Evolutionary conservation across 1,284 basidiomycete genomes (phyloP), one percentile per base, ranked within the genome.

Genomic region (Termitomyces sp.): DNA sequence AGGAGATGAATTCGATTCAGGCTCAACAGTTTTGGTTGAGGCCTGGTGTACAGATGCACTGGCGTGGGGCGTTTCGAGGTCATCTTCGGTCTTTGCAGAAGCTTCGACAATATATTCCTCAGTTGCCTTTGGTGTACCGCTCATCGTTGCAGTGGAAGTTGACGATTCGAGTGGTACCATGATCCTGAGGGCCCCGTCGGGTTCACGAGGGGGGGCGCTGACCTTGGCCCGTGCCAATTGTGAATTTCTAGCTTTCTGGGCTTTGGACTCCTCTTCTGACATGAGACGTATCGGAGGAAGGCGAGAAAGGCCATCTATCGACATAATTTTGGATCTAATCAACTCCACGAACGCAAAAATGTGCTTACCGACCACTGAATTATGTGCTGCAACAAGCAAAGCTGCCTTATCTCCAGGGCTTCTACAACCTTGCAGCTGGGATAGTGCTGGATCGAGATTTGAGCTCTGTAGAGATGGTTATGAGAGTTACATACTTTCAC

Each of bases 371-470:
- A 92, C 90, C 13, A 95, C 79, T 33, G 90, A 73, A 65, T 90
- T 89, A 68, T 98, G 94, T 0, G 90, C 86, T 6, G 80, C 76
- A 17, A 98, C 90, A 13, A 98, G 73, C 6, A 93, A 76, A 2
- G 83, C 80, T 3, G 88, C 82, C 68, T 98, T 97, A 52, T 89
- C 86, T 1, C 77, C 80, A 0, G 95, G 93, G 15, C 84, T 82
- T 34, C 83, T 76, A 58, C 82, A 82, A 2, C 70, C 66, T 1
- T 90, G 82, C 5, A 98, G 72, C 52, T 82, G 82, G 38, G 84
- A 81, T 19, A 97, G 72, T 46, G 85, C 92, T 91, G 33, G 10
- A 15, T 48, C 26, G 54, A 13, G 36, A 19, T 21, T 17, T 52
- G 13, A 45, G 51, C 21, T 26, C 19, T n/a, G 8, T 2, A 39